Percentiles rank a stretch among this genome's conserved stretches.
Conservation (phyloP, 441 rosid species). For the Lepidium campestre region DNA sequence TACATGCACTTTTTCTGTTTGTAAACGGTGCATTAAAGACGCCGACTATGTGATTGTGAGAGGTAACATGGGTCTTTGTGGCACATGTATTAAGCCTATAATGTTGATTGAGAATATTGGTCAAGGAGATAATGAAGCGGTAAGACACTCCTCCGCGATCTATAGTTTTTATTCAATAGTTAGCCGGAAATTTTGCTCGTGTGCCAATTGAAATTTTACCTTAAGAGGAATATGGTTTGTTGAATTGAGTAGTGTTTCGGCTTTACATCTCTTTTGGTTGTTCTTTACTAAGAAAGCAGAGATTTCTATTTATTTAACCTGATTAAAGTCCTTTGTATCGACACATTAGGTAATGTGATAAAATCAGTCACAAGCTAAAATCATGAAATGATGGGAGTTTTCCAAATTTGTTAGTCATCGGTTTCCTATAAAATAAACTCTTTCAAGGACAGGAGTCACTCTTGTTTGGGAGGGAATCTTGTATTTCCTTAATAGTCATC, state of each 20-base stretch:
- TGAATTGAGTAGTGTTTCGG: conserved; percentile 5
- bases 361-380: not conserved
- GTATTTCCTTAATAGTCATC: too few species aligned
- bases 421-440: not conserved
- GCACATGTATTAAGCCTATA: conserved; percentile 82
- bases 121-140: conserved; percentile 53
- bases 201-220: not conserved
- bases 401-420: not conserved
- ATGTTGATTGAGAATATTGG: conserved; percentile 79
- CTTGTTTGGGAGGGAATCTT: conserved; percentile 7
- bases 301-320: not conserved
- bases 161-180: not conserved
- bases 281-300: not conserved
- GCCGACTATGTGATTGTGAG: conserved; percentile 85
- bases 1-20: conserved; percentile 93
- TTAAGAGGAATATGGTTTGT: conserved; percentile 7
- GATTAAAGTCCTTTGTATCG: not conserved
- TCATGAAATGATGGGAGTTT: not conserved
- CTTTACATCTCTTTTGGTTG: conserved; percentile 5
- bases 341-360: not conserved
- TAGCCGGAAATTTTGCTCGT: conserved; percentile 2
- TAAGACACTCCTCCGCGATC: conserved; percentile 31
- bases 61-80: conserved; percentile 91
- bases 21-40: conserved; percentile 87
- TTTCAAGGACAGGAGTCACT: not conserved